A percentile compares a stretch with the other conserved stretches of the same genome.
These are phyloP conservation scores for Aspergillus tamarii DNA, from an alignment of 2,329 filamentous ascomycete genomes.

Conservation along the genomic window DNA sequence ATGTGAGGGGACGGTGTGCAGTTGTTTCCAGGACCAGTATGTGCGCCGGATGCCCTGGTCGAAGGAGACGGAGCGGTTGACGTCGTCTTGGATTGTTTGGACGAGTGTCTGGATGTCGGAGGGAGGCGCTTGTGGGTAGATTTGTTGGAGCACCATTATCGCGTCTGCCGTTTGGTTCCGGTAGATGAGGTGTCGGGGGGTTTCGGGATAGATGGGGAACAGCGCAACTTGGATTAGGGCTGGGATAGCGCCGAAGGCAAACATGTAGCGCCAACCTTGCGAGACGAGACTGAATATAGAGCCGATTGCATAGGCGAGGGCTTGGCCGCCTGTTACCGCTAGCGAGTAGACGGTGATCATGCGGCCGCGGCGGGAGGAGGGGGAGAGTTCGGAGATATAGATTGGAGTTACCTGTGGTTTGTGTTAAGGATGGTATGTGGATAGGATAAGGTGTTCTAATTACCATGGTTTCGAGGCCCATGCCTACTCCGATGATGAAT, in stretches of 20 bases:
- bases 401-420: background rate
- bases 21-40: background rate
- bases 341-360: background rate
- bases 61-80: background rate
- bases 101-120: background rate
- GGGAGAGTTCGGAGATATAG: background rate
- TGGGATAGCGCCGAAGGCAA: background rate
- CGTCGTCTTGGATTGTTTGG: background rate
- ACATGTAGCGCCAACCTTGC: background rate
- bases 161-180: background rate
- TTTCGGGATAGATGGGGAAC: background rate
- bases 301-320: background rate
- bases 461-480: background rate
- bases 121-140: background rate
- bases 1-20: background rate
- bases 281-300: background rate
- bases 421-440: background rate
- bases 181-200: background rate
- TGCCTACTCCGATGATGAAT: background rate
- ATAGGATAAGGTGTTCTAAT: background rate
- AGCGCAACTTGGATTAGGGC: background rate
- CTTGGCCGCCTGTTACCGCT: background rate
- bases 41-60: background rate
- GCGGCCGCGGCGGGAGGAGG: background rate
- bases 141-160: background rate